Evolutionary conservation across 2,329 filamentous ascomycete species (phyloP).

Genomic region (Neofusicoccum sp.): DNA sequence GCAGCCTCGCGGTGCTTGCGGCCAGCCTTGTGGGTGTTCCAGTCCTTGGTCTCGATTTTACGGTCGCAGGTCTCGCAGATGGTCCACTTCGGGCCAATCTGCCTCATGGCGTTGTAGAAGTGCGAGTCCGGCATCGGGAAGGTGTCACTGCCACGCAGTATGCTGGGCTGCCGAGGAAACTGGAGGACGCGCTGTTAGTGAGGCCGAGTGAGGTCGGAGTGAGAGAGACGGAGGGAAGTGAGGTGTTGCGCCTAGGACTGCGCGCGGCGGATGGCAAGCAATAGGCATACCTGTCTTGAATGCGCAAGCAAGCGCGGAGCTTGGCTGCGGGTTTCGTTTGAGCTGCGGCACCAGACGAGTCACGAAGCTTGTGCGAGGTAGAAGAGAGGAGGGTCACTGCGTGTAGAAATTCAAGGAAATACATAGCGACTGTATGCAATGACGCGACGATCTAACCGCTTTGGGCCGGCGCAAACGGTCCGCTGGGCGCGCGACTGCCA

Average conservation of each 20-base stretch:
- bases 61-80: constrained; percentile 38
- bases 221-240: neutral
- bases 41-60: constrained; percentile 35
- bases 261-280: neutral
- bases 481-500: neutral
- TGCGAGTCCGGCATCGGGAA: neutral
- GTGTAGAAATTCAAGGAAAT: constrained; percentile 10
- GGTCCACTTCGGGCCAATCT: constrained; percentile 27
- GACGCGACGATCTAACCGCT: constrained; percentile 10
- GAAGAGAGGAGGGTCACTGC: neutral
- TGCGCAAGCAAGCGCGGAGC: neutral
- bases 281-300: neutral
- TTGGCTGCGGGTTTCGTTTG: neutral
- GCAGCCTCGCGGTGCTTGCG: constrained; percentile 34
- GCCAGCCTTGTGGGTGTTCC: constrained; percentile 34
- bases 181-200: neutral
- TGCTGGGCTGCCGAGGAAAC: neutral
- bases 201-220: neutral
- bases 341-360: neutral
- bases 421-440: neutral
- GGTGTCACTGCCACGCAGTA: neutral
- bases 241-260: neutral
- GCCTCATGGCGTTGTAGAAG: constrained; percentile 29
- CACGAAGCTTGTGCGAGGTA: neutral
- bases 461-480: constrained; percentile 5